A percentile compares a stretch with the other conserved stretches of the same genome.
Evolutionary conservation across 768 basidiomycete genomes (phyloP).

Genomic region (Xerocomellus dryophilus): DNA sequence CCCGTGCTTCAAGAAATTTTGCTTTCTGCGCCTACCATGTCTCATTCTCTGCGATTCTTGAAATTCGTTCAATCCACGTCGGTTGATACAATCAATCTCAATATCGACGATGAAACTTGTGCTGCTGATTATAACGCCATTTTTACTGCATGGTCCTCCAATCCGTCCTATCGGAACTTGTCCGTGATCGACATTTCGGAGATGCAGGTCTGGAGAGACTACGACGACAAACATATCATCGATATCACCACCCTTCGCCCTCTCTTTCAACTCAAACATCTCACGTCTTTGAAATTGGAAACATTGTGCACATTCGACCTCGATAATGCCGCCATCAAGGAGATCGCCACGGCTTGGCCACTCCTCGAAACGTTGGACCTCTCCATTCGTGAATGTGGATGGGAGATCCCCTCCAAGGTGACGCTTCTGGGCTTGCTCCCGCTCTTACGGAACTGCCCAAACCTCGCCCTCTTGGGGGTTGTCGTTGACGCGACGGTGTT

Average conservation of each 20-base stretch:
- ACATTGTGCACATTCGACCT: conserved; percentile 28
- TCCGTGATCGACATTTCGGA: conserved; percentile 29
- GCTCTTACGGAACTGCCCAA: conserved; percentile 22
- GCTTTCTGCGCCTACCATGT: conserved; percentile 25
- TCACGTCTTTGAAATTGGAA: conserved; percentile 26
- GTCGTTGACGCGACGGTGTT: conserved; percentile 29
- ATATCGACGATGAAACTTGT: conserved; percentile 30
- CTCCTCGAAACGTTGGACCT: conserved; percentile 28
- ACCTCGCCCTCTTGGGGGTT: conserved; percentile 25
- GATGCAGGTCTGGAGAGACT: conserved; percentile 30
- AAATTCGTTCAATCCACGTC: conserved; percentile 27
- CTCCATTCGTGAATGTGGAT: conserved; percentile 29
- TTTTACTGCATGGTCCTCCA: conserved; percentile 22
- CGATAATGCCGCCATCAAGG: conserved; percentile 22
- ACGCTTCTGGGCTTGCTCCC: conserved; percentile 24
- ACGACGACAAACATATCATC: conserved; percentile 31
- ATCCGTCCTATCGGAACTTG: conserved; percentile 23
- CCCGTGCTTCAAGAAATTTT: conserved; percentile 24
- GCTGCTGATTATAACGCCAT: conserved; percentile 24
- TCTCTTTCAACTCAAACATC: conserved; percentile 22
- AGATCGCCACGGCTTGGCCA: conserved; percentile 29
- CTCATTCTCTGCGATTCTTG: conserved; percentile 22
- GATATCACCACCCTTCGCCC: conserved; percentile 24
- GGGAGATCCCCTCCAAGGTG: conserved; percentile 30
- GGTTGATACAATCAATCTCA: conserved; percentile 33